Evolutionary conservation across 345 rosid species (phyloP), one percentile per base, ranked within the genome.

Genomic region (Euphorbia pulcherrima): DNA sequence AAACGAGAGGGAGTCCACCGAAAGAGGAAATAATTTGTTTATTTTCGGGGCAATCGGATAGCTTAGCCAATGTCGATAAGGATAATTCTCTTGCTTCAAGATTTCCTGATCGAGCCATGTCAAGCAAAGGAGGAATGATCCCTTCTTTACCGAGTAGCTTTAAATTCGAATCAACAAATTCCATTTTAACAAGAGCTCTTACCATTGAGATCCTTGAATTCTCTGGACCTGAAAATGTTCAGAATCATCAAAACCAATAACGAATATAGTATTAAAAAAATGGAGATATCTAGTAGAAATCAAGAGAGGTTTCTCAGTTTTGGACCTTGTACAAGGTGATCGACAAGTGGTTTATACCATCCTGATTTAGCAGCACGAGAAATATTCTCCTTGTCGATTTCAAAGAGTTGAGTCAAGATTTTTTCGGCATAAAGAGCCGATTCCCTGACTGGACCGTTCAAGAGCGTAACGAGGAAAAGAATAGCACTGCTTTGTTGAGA

Each of bases 281-380:
- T 23, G 24, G 70, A 55, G 63, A 39, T 41, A 66, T 50, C 30
- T 41, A 40, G 33, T 5, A 64, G 33, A 27, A 12, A 70, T 11
- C 61, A 61, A 57, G 72, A 65, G 48, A 56, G 74, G 35, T 69
- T 63, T 41, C 70, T 52, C n/a, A n/a, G n/a, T n/a, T n/a, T n/a
- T n/a, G n/a, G 46, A 87, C 92, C 92, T 85, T 79, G 83, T 72
- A 77, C 61, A 39, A 85, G 77, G 54, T 79, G 77, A 67, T 82
- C 85, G 29, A 80, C 65, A 40, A 87, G 92, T 6, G 92, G 92
- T 28, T 82, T 77, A 72, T 83, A 85, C 92, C 87, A 87, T 70
- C 86, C 86, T 56, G 85, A 79, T 69, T 68, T 75, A 24, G 89
- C 89, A 73, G 89, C 87, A 50, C 75, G 74, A 64, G 75, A 55